Evolutionary conservation across 768 basidiomycete species (phyloP), one percentile per base, ranked within the genome.

Genomic region (Cubamyces lactineus): DNA sequence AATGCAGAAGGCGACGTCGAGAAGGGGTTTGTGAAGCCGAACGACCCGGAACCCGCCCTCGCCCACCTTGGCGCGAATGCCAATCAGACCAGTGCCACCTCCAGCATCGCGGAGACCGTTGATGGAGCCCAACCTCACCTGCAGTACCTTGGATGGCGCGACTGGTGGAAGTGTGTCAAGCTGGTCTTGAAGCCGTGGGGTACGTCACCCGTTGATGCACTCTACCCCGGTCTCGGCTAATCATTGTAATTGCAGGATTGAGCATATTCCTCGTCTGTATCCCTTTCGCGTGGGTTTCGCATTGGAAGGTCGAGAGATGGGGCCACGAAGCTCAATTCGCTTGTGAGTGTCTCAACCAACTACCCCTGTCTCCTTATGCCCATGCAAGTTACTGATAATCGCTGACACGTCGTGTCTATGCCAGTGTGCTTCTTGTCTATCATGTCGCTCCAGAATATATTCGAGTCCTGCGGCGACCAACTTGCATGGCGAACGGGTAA

Each of bases 381-480:
- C 42, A 11, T 9, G 9, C 34, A 34, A 34, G 9, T 6, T 7
- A 1, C 16, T 43, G 1, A 13, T 19, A 1, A 38, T n/a, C 24
- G 17, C 15, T 15, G 15, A 34, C 17, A 17, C n/a, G 1, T 43
- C 19, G 48, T 28, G 39, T 8, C 17, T 13, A 8, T 5, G 21
- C 2, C 42, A 71, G 70, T 71, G 16, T 71, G 70, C 53, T 68
- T 71, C 53, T 23, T 69, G 2, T 39, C 66, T 15, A 86, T 90
- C 58, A 77, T 91, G 6, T 84, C 89, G n/a, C 77, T 90, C 6
- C 86, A 88, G 64, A 77, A 80, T 53, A 65, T 88, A 1, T 85
- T 89, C 65, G 89, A 91, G 61, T 89, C 79, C 73, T 84, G 84
- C 45, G 81, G 79, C 5, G 88, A 68, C 79, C 82, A 73, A 76